phyloP scores from a whole-genome alignment of 1,284 basidiomycete species.

The Tilletia horrida region DNA sequence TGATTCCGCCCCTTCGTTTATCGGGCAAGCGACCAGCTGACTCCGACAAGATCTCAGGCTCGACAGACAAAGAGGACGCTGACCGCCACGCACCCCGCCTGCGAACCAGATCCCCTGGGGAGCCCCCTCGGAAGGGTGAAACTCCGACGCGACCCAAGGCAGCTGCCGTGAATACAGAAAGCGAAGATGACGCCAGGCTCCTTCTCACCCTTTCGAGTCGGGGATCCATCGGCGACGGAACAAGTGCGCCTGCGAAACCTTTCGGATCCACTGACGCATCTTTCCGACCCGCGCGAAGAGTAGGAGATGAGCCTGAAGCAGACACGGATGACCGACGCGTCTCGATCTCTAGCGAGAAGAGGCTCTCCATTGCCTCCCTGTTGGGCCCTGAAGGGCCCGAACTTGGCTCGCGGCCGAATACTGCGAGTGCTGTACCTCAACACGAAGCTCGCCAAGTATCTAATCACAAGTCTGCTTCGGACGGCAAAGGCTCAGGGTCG shows the following conservation, averaged over 20 bases:
- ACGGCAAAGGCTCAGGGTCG: too few species aligned
- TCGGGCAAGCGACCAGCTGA: constrained; percentile 8
- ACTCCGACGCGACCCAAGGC: not conserved
- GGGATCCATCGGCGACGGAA: constrained; percentile 5
- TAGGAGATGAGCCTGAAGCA: not conserved
- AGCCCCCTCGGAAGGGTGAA: not conserved
- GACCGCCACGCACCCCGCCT: constrained; percentile 1
- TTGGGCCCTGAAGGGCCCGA: not conserved
- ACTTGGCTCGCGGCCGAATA: not conserved
- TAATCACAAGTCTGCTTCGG: not conserved
- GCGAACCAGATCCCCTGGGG: not conserved
- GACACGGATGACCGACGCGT: not conserved
- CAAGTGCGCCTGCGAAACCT: not conserved
- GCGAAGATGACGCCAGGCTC: not conserved
- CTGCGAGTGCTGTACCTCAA: not conserved
- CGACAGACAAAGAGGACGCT: not conserved
- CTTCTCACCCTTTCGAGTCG: constrained; percentile 4
- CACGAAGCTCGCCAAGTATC: not conserved
- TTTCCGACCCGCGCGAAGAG: not conserved
- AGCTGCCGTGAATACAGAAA: not conserved
- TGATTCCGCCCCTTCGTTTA: not conserved
- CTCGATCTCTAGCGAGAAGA: constrained; percentile 1
- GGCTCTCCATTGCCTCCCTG: constrained; percentile 2
- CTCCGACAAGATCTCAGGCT: not conserved
- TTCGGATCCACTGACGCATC: constrained; percentile 11